A percentile compares a stretch with the other conserved stretches of the same genome.
Conservation (phyloP, 441 rosid species). For the Pelargonium citronellum region DNA sequence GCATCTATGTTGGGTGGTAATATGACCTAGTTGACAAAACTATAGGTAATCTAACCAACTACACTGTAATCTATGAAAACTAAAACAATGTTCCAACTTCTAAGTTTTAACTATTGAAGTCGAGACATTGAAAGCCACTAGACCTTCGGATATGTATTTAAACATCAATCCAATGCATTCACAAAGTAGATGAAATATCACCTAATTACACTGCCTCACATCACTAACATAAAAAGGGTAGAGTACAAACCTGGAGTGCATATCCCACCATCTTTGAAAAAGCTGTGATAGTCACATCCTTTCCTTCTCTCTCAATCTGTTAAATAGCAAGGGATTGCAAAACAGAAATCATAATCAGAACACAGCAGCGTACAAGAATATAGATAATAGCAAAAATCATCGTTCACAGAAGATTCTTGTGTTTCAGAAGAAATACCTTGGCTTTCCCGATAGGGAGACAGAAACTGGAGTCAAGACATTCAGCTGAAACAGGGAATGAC, state of each 20-base stretch:
- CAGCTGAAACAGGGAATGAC: conserved; percentile 82
- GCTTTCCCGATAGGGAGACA: conserved; percentile 95
- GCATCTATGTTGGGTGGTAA: too few species aligned
- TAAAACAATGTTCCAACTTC: neutral
- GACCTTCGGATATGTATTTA: neutral
- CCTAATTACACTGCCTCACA: neutral
- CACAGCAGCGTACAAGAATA: neutral
- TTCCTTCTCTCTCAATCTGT: conserved; percentile 93
- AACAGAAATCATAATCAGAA: neutral
- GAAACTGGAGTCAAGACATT: conserved; percentile 89
- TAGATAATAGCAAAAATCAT: conserved; percentile 18
- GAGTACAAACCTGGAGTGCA: conserved; percentile 56
- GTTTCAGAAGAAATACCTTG: conserved; percentile 42
- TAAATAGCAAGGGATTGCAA: conserved; percentile 1
- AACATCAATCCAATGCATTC: neutral
- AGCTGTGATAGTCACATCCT: conserved; percentile 79
- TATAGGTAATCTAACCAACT: too few species aligned
- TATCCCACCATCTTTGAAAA: conserved; percentile 86
- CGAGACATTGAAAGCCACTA: neutral
- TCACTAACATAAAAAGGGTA: neutral
- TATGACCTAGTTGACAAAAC: too few species aligned
- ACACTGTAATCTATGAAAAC: neutral
- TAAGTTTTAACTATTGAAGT: neutral
- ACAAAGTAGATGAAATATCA: neutral
- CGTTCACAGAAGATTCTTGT: neutral